Percentiles rank a stretch among this genome's conserved stretches.
These are phyloP conservation scores for Euphorbia peplus DNA, from an alignment of 345 rosid species.

Conservation along the genomic window DNA sequence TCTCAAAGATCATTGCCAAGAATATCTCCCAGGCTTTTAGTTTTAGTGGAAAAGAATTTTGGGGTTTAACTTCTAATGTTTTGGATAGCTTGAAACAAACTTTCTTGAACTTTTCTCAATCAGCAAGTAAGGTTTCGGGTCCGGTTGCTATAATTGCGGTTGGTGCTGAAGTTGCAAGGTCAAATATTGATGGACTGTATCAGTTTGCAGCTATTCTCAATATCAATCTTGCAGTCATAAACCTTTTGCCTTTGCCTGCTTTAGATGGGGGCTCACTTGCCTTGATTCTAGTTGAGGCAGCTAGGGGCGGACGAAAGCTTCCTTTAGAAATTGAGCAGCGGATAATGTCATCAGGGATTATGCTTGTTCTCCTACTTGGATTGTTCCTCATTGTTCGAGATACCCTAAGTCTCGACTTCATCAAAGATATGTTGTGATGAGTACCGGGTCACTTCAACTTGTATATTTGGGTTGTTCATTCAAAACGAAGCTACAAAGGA, in stretches of 20 bases:
- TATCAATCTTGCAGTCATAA: constrained; percentile 83
- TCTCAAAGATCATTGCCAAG: constrained; percentile 58
- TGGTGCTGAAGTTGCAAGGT: constrained; percentile 98
- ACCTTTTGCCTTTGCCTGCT: constrained; percentile 90
- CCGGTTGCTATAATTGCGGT: constrained; percentile 96
- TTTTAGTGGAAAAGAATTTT: constrained; percentile 66
- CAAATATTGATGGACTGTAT: constrained; percentile 76
- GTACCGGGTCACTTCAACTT: not conserved
- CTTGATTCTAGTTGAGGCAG: constrained; percentile 77
- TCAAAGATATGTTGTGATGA: constrained; percentile 67
- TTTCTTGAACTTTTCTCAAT: constrained; percentile 72
- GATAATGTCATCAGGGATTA: constrained; percentile 84
- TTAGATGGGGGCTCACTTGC: constrained; percentile 92
- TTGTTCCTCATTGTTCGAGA: constrained; percentile 84
- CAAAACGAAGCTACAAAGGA: constrained; percentile 11
- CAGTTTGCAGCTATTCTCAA: constrained; percentile 89
- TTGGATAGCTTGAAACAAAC: constrained; percentile 82
- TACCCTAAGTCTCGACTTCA: constrained; percentile 81
- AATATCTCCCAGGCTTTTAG: constrained; percentile 53
- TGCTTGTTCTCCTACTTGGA: constrained; percentile 75
- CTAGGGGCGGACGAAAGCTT: constrained; percentile 86
- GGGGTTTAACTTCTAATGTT: constrained; percentile 68
- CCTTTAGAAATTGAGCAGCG: constrained; percentile 85
- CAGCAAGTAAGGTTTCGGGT: constrained; percentile 87
- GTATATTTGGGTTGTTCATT: constrained; percentile 13